Evolutionary conservation across 345 rosid genomes (phyloP).

Genomic region (Sonneratia alba): DNA sequence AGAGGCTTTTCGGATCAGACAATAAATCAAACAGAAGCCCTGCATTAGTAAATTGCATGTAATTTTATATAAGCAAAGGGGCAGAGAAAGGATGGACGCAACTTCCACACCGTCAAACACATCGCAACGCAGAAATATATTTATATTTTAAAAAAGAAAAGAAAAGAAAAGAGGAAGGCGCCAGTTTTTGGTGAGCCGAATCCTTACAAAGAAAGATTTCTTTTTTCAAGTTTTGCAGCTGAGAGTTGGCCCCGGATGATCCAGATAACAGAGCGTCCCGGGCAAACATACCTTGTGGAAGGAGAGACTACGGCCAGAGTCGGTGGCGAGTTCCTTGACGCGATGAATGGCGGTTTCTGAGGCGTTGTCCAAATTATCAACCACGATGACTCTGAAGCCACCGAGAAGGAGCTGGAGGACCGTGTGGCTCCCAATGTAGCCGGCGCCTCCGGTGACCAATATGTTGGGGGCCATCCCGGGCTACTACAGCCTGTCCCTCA

Average conservation of each 20-base stretch:
- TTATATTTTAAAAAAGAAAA: neutral
- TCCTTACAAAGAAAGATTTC: no score
- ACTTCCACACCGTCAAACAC: neutral
- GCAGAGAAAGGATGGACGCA: neutral
- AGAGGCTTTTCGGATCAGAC: neutral
- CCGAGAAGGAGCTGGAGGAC: conserved; percentile 77
- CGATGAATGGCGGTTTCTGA: conserved; percentile 50
- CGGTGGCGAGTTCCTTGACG: conserved; percentile 63
- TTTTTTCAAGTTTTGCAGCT: no score
- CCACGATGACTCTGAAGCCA: conserved; percentile 59
- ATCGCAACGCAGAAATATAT: neutral
- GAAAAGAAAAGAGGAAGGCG: neutral
- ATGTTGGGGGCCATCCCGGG: conserved; percentile 28
- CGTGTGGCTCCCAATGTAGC: conserved; percentile 94
- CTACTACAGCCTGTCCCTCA: no score
- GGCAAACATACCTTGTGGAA: conserved; percentile 46
- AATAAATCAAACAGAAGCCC: conserved; percentile 1
- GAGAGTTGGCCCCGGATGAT: neutral
- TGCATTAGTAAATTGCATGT: neutral
- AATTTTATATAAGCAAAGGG: neutral
- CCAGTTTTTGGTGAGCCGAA: no score
- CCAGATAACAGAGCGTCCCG: no score
- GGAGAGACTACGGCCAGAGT: conserved; percentile 38
- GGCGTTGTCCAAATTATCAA: conserved; percentile 83
- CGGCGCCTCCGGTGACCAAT: conserved; percentile 96